Conservation (phyloP, 140 eudicot species). For the Anethum foeniculum region DNA sequence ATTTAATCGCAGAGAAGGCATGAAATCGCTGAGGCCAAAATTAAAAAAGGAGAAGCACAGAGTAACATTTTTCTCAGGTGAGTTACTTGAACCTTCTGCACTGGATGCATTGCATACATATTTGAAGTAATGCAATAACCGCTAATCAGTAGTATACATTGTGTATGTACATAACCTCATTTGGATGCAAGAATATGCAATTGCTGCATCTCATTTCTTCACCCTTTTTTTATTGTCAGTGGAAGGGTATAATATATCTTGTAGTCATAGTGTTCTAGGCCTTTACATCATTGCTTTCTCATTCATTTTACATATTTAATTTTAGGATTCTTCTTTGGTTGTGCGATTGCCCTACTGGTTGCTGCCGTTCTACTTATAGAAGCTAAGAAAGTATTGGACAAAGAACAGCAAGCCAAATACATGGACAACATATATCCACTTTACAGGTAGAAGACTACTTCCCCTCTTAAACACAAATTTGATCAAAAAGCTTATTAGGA, state of each 20-base stretch:
- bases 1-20: conserved; percentile 63
- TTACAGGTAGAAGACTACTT: conserved; percentile 38
- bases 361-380: conserved; percentile 57
- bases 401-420: conserved; percentile 39
- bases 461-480: background rate
- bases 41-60: conserved; percentile 57
- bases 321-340: conserved; percentile 83
- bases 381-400: conserved; percentile 41
- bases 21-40: conserved; percentile 66
- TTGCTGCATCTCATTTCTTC: background rate
- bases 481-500: background rate
- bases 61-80: conserved; percentile 76
- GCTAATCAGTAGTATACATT: background rate
- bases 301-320: conserved; percentile 7
- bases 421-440: conserved; percentile 59
- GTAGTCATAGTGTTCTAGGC: background rate
- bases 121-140: background rate
- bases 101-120: background rate
- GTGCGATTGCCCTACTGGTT: conserved; percentile 61
- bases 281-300: background rate
- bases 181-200: background rate
- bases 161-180: background rate
- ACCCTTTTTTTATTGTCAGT: background rate
- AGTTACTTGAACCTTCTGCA: background rate
- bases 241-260: background rate